These are phyloP conservation scores for Poa annua DNA, from an alignment of 176 grass and related monocot genomes.

Conservation along the genomic window DNA sequence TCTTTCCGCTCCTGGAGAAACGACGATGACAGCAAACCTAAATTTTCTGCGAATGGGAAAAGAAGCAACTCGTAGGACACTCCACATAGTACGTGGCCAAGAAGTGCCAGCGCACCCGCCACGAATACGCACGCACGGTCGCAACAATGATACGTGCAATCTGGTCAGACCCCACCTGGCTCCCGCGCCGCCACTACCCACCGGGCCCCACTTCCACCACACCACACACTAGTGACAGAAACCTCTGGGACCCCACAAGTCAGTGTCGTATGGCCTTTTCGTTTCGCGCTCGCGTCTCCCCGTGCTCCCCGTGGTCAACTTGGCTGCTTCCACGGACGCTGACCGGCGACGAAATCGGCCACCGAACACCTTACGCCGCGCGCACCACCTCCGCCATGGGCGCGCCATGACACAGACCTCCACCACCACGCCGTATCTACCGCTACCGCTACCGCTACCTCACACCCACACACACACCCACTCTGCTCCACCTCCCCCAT, in stretches of 20 bases:
- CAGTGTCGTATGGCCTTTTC: neutral
- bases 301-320: conserved; percentile 49
- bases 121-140: no score
- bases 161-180: conserved; percentile 17
- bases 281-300: neutral
- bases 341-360: conserved; percentile 42
- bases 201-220: neutral
- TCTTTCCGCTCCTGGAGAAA: neutral
- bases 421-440: neutral
- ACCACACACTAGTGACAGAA: neutral
- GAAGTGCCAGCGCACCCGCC: neutral
- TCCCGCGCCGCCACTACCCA: conserved; percentile 2
- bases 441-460: neutral
- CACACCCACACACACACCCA: conserved; percentile 32
- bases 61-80: no score
- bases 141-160: neutral
- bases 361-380: conserved; percentile 38
- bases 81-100: neutral
- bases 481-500: conserved; percentile 45
- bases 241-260: neutral
- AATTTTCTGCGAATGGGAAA: neutral
- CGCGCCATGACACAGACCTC: conserved; percentile 49
- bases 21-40: neutral
- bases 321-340: conserved; percentile 19
- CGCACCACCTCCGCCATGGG: conserved; percentile 44